Evolutionary conservation across 1,284 basidiomycete species (phyloP), one percentile per base, ranked within the genome.

Genomic region (Ganoderma sinense): DNA sequence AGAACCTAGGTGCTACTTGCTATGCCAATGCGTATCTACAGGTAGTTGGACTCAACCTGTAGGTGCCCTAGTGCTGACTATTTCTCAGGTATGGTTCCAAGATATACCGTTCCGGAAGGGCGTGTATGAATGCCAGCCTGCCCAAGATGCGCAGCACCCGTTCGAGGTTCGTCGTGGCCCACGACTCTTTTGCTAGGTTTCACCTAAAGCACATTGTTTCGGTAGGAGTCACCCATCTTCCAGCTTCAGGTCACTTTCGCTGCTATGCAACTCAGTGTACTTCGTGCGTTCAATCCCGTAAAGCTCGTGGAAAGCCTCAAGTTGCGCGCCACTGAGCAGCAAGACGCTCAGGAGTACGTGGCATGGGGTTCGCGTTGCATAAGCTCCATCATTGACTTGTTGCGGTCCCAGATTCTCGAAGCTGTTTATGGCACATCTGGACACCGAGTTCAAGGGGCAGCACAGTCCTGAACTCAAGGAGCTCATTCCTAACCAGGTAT

Each of bases 1-100:
- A 96, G 91, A 98, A 98, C 78, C 88, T 97, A 20, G 96, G 96
- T 16, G 96, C 96, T 16, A 97, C 96, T 4, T 96, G 95, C 77
- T 97, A 97, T 74, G 95, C 94, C 64, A 97, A 97, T 80, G 94
- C 95, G 6, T 97, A 94, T 73, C 85, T 97, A 55, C 96, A 98
- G 83, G 93, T 92, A 72, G 39, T 80, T 29, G 20, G 64, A 23
- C 29, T 29, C 20, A 23, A 13, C n/a, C n/a, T 5, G 8, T 26
- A 29, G 4, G 23, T 53, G 16, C 29, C 13, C 31, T 18, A n/a
- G n/a, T 11, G 33, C 58, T 67, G 16, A 65, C 14, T 36, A 29
- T 18, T 69, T 31, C 41, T 5, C 69, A 89, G 88, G 87, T 92
- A 45, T 88, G 90, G 89, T 88, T 85, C 74, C 86, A 89, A 75